Conservation (phyloP, 1,139 yeast genomes). For the Torulaspora globosa region DNA sequence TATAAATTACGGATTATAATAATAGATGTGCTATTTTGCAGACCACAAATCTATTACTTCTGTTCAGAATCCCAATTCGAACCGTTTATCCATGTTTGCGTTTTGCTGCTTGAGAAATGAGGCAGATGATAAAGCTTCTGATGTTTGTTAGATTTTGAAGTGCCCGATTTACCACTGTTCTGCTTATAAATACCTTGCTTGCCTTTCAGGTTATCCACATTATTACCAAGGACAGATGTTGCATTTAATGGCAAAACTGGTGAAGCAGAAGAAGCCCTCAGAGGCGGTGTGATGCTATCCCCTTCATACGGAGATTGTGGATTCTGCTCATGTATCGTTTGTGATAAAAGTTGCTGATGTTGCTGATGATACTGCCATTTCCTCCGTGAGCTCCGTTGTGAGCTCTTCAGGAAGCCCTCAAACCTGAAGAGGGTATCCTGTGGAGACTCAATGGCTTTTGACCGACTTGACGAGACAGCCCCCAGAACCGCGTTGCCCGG, state of each 20-base stretch:
- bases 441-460: constrained; percentile 24
- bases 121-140: constrained; percentile 22
- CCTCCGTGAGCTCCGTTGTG: constrained; percentile 32
- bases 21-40: neutral
- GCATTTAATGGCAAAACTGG: constrained; percentile 11
- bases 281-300: constrained; percentile 12
- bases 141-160: constrained; percentile 4
- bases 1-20: neutral
- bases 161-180: constrained; percentile 7
- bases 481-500: constrained; percentile 21
- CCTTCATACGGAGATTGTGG: constrained; percentile 12
- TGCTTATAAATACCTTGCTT: constrained; percentile 9
- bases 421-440: constrained; percentile 39
- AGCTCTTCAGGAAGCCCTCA: constrained; percentile 38
- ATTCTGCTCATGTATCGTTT: constrained; percentile 21
- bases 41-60: neutral
- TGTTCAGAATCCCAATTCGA: constrained; percentile 4
- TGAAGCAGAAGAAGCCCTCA: constrained; percentile 14
- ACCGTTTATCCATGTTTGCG: constrained; percentile 10
- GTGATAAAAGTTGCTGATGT: constrained; percentile 23
- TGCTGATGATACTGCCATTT: constrained; percentile 24
- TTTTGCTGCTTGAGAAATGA: constrained; percentile 17
- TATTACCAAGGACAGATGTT: constrained; percentile 3
- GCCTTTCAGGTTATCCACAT: constrained; percentile 8
- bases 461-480: constrained; percentile 13